Percentiles rank a stretch among this genome's conserved stretches.
Conservation (phyloP, 345 rosid genomes). For the Eucalyptus fibrosa region DNA sequence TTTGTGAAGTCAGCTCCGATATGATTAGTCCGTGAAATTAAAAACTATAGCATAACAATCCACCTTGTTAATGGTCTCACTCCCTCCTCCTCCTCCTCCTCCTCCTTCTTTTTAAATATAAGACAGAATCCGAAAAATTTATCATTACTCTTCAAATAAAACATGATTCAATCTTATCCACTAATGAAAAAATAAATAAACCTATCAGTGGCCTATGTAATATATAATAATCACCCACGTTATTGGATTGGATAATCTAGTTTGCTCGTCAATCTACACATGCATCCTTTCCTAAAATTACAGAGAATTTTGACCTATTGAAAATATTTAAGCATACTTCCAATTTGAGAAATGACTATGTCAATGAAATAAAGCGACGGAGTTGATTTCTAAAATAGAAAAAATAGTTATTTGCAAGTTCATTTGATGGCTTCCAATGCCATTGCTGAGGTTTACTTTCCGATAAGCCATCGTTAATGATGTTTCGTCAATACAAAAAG, state of each 20-base stretch:
- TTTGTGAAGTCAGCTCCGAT: not conserved
- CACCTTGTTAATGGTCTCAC: not conserved
- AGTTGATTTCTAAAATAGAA: too few species aligned
- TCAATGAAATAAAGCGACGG: not conserved
- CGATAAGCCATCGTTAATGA: not conserved
- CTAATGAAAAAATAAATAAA: too few species aligned
- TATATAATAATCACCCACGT: not conserved
- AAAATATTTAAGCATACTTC: too few species aligned
- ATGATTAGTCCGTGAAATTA: not conserved
- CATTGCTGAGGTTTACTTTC: not conserved
- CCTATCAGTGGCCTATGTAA: not conserved
- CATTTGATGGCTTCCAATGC: not conserved
- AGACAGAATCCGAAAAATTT: not conserved
- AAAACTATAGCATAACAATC: not conserved
- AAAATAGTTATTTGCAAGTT: not conserved
- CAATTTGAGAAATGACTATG: not conserved
- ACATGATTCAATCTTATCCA: not conserved
- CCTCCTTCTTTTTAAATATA: not conserved
- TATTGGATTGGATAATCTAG: not conserved
- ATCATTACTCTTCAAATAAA: not conserved
- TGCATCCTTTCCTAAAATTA: not conserved
- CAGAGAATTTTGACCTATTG: not conserved
- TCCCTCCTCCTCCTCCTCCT: not conserved
- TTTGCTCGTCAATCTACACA: not conserved
- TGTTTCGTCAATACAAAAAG: not conserved